Conservation (phyloP, 768 basidiomycete genomes). For the Russula abietina region DNA sequence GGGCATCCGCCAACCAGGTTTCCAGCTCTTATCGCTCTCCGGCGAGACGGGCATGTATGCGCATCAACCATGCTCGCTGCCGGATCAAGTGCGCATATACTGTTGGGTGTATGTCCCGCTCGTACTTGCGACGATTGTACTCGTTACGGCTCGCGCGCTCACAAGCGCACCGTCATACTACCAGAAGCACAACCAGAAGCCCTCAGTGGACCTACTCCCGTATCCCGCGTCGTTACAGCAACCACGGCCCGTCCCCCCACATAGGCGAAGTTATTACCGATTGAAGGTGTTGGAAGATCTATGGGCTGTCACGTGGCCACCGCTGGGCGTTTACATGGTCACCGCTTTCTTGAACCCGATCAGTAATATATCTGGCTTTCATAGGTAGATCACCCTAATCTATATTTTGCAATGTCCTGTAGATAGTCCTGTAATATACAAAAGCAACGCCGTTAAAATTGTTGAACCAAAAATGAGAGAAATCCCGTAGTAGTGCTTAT, state of each 20-base stretch:
- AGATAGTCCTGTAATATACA: not conserved
- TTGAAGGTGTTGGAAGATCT: not conserved
- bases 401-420: not conserved
- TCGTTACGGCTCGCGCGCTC: conserved; percentile 32
- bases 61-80: conserved; percentile 70
- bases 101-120: conserved; percentile 65
- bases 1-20: conserved; percentile 79
- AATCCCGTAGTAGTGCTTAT: not conserved
- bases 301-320: conserved; percentile 12
- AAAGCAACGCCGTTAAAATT: not conserved
- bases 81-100: conserved; percentile 80
- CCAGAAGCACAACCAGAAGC: not conserved
- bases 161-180: not conserved
- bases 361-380: not conserved
- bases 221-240: not conserved
- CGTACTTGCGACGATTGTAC: conserved; percentile 49
- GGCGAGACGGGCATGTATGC: conserved; percentile 37
- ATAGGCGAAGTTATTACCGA: not conserved
- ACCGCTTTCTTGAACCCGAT: not conserved
- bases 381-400: not conserved
- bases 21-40: conserved; percentile 79
- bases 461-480: too few species aligned
- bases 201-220: not conserved
- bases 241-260: not conserved
- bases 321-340: conserved; percentile 6